A percentile compares a stretch with the other conserved stretches of the same genome.
These are phyloP conservation scores for Backusella parvicylindrica DNA, from an alignment of 192 early-diverging fungal species.

Conservation along the genomic window DNA sequence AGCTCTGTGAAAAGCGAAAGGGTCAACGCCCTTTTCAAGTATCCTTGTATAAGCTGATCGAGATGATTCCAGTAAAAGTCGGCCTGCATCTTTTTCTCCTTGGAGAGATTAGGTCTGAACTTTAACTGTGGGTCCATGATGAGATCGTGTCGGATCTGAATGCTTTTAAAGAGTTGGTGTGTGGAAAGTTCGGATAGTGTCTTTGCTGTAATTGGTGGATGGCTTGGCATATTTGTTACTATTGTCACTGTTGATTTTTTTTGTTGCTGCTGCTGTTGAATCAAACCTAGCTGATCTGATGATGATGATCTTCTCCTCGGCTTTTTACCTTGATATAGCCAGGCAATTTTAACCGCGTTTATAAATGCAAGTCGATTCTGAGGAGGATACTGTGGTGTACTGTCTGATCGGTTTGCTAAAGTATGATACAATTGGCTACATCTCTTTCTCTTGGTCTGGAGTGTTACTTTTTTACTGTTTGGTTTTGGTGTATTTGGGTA, in stretches of 20 bases:
- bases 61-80: constrained; percentile 72
- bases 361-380: constrained; percentile 9
- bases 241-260: neutral
- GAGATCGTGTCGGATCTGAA: constrained; percentile 86
- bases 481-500: constrained; percentile 1
- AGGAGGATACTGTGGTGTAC: neutral
- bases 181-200: constrained; percentile 82
- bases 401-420: neutral
- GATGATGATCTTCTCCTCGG: neutral
- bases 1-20: constrained; percentile 33
- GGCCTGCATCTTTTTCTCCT: constrained; percentile 57
- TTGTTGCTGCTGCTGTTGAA: neutral
- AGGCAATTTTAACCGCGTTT: constrained; percentile 7
- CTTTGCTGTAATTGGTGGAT: constrained; percentile 77
- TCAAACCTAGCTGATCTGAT: neutral
- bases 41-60: constrained; percentile 46
- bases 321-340: constrained; percentile 2
- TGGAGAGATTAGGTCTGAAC: constrained; percentile 81
- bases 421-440: neutral
- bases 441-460: neutral
- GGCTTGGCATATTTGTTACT: neutral
- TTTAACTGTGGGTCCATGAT: constrained; percentile 85
- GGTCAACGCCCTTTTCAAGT: constrained; percentile 1
- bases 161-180: constrained; percentile 77
- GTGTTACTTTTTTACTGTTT: neutral